Evolutionary conservation across 1,284 basidiomycete genomes (phyloP), one percentile per base, ranked within the genome.

Genomic region (Inonotus obliquus): DNA sequence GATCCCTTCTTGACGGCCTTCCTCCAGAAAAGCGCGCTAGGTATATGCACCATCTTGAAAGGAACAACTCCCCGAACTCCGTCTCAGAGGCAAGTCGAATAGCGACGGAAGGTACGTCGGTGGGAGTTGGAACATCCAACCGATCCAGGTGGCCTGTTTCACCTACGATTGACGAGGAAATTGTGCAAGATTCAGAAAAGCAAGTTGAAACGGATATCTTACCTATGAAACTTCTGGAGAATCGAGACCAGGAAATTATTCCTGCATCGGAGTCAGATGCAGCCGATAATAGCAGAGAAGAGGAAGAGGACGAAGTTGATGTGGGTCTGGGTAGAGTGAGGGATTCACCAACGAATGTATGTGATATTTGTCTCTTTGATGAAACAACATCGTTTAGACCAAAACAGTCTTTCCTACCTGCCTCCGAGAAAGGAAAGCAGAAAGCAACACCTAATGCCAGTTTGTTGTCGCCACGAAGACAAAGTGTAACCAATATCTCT

Each of bases 111-210:
- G 59, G 54, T 4, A 55, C 53, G 49, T 61, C 55, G n/a, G 14
- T 52, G 19, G 54, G 23, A 14, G 21, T 21, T 57, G 35, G 29
- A 14, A 11, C 14, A 10, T n/a, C 29, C 2, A 29, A 44, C 6
- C 23, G 19, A 35, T 7, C 25, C 5, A 52, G 32, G 25, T 25
- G 32, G 11, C 35, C 45, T 9, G 21, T 27, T 21, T 25, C 45
- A 25, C 32, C 39, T 5, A 21, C 44, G 32, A 17, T 44, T 19
- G 60, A 65, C 19, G 59, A 61, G 27, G 70, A 69, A 3, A 53
- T 71, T 14, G 66, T 73, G 5, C 70, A 69, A 4, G 73, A 72
- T 37, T 72, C 73, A 7, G 72, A 72, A 52, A 65, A 67, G 13
- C 57, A 63, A 32, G 32, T 59, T n/a, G 51, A 54, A 23, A 38